Evolutionary conservation across 768 basidiomycete genomes (phyloP), one percentile per base, ranked within the genome.

Genomic region (Auricularia sp.): DNA sequence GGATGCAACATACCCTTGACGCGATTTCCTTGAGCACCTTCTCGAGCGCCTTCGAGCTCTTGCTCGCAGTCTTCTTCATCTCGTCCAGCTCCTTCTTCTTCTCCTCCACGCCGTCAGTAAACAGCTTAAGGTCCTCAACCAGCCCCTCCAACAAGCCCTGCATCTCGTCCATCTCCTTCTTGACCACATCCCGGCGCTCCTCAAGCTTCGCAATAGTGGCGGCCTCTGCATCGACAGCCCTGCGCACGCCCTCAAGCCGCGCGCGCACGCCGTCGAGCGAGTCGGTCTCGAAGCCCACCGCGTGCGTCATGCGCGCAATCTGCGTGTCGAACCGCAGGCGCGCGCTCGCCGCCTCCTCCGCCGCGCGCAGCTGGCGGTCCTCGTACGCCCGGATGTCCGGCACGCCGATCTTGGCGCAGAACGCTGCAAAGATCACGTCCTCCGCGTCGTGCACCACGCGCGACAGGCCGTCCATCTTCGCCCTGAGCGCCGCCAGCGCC

Each of bases 251-350:
- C 23, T n/a, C 56, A 2, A 1, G 3, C 77, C 86, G 36, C 51
- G 93, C 93, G 73, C 82, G 79, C 69, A 94, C 86, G 63, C 88
- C 78, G 69, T 84, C 83, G 14, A 98, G 77, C 8, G 29, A 29
- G 29, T 29, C 29, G 29, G 78, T 79, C 73, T 94, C 89, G 69
- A 95, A 98, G 56, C 88, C 80, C 68, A 91, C 90, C 3, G 94
- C 93, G 72, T 98, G 96, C 3, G 84, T 84, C 74, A 94, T 93
- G 76, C 98, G 96, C 72, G 98, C 94, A 76, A 95, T 98, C 71
- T 96, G 93, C 74, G 91, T 94, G 68, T 97, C 87, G 68, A 85
- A 96, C 59, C 87, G 82, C 68, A 94, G 76, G 65, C 91, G 78
- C 7, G 90, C 90, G 69, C 90, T 91, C 70, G 84, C 90, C 73